Evolutionary conservation across 2,329 filamentous ascomycete species (phyloP).

Genomic region (Biscogniauxia mediterranea): DNA sequence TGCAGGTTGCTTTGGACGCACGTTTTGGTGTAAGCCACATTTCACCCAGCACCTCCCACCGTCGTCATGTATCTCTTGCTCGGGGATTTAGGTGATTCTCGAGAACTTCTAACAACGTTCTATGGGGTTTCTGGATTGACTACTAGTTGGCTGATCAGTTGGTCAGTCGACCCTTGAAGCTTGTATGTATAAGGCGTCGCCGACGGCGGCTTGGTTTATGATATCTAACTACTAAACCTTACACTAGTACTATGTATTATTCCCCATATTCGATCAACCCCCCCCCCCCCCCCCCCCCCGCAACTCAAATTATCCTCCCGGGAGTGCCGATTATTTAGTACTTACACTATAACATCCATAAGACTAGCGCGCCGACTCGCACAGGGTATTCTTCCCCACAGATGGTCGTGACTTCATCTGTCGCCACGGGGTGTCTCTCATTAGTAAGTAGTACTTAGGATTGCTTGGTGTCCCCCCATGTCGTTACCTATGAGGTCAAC

Average conservation of each 20-base stretch:
- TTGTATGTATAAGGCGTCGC: background rate
- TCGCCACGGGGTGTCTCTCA: background rate
- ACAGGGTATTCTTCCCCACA: background rate
- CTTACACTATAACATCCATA: background rate
- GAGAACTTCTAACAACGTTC: background rate
- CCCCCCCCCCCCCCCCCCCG: no score
- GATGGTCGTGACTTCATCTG: background rate
- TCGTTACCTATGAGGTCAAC: background rate
- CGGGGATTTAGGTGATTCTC: background rate
- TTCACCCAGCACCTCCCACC: background rate
- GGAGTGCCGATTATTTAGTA: background rate
- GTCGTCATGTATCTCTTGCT: background rate
- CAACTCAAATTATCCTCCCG: background rate
- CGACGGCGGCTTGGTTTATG: no score
- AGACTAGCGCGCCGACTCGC: background rate
- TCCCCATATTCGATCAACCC: background rate
- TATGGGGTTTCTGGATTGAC: background rate
- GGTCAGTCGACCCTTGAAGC: no score
- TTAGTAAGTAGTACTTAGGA: background rate
- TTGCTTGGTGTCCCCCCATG: background rate
- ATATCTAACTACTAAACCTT: no score
- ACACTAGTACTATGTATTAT: background rate
- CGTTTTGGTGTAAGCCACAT: background rate
- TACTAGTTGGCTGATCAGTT: background rate
- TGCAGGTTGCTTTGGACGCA: background rate